Evolutionary conservation across 2,329 filamentous ascomycete genomes (phyloP).

Genomic region (Dendrostoma leiphaemia): DNA sequence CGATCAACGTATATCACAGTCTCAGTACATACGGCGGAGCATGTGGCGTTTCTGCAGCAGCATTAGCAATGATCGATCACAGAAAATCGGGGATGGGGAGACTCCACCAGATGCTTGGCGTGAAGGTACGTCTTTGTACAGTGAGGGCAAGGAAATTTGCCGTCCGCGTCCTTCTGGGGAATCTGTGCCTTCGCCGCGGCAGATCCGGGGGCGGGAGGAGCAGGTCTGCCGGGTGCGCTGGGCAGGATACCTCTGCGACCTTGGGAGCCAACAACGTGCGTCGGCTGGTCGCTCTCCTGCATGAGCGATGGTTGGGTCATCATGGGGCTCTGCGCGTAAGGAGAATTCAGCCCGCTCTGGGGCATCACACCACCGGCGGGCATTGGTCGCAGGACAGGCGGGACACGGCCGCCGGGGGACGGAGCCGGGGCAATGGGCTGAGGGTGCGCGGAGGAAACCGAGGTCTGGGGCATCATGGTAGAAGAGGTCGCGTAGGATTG

Average conservation of each 20-base stretch:
- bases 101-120: conserved; percentile 72
- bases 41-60: conserved; percentile 74
- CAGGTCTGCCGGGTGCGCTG: conserved; percentile 81
- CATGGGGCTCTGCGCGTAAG: conserved; percentile 57
- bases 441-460: conserved; percentile 66
- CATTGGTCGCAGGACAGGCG: conserved; percentile 67
- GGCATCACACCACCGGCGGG: conserved; percentile 64
- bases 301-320: conserved; percentile 53
- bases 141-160: conserved; percentile 96
- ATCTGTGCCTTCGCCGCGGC: conserved; percentile 76
- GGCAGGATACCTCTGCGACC: conserved; percentile 88
- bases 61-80: background rate
- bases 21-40: conserved; percentile 76
- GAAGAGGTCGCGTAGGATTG: conserved; percentile 55
- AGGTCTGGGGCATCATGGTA: conserved; percentile 65
- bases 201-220: conserved; percentile 69
- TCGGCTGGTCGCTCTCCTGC: conserved; percentile 64
- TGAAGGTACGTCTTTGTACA: conserved; percentile 98
- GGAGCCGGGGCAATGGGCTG: conserved; percentile 76
- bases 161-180: conserved; percentile 92
- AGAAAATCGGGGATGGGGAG: too few species aligned
- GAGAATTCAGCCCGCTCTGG: conserved; percentile 55
- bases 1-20: conserved; percentile 21
- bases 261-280: conserved; percentile 93
- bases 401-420: conserved; percentile 49